Conservation (phyloP, 495 filamentous ascomycete genomes). For the Tetracladium setigerum region DNA sequence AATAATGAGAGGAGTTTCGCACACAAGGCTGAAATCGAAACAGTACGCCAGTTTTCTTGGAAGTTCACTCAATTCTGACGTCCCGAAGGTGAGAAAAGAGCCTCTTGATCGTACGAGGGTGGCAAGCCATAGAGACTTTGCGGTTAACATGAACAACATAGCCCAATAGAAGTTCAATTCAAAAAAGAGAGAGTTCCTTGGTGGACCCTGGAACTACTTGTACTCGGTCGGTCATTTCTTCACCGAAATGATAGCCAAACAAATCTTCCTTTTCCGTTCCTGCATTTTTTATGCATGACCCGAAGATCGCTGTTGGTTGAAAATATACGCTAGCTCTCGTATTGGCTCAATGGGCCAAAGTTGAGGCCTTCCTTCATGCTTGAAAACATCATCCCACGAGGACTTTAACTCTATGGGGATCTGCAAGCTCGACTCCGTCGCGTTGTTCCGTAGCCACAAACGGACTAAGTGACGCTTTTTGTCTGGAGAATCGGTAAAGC, state of each 20-base stretch:
- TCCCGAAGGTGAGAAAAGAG: too few relatives aligned
- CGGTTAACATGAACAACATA: too few relatives aligned
- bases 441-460: slow-evolving; percentile 32
- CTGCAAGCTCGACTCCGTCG: slow-evolving; percentile 26
- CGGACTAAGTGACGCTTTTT: slow-evolving; percentile 29
- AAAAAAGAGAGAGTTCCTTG: too few relatives aligned
- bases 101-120: too few relatives aligned
- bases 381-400: slow-evolving; percentile 5
- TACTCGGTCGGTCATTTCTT: too few relatives aligned
- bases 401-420: slow-evolving; percentile 18
- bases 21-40: too few relatives aligned
- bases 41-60: too few relatives aligned
- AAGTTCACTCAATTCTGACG: too few relatives aligned
- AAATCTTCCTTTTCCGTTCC: neutral
- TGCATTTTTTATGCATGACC: slow-evolving; percentile 6
- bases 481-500: slow-evolving; percentile 42
- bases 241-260: slow-evolving; percentile 1
- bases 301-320: slow-evolving; percentile 8
- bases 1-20: too few relatives aligned
- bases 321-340: slow-evolving; percentile 6
- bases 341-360: slow-evolving; percentile 11
- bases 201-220: too few relatives aligned
- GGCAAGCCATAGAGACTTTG: too few relatives aligned
- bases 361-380: slow-evolving; percentile 4
- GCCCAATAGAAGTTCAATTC: too few relatives aligned